Conservation (phyloP, 2,329 filamentous ascomycete species). For the Colletotrichum musae region DNA sequence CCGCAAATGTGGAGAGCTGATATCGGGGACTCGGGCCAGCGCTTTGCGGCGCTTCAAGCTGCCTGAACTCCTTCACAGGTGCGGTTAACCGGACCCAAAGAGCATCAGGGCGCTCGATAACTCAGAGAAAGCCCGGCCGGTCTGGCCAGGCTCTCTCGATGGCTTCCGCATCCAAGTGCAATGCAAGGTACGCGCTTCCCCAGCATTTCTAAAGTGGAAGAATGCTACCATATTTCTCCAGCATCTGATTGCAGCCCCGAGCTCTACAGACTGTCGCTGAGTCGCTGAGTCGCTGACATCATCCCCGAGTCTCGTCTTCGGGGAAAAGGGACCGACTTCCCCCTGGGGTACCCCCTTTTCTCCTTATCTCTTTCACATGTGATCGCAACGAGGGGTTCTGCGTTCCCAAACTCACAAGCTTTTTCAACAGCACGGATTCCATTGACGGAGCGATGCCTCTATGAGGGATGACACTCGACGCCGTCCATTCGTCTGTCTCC, state of each 20-base stretch:
- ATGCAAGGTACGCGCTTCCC: conserved; percentile 40
- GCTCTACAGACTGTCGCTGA: neutral
- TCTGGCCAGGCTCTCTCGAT: conserved; percentile 15
- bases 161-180: conserved; percentile 25
- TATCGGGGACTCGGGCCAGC: conserved; percentile 30
- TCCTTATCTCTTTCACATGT: conserved; percentile 40
- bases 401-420: conserved; percentile 22
- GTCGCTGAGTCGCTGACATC: conserved; percentile 33
- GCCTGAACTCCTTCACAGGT: conserved; percentile 33
- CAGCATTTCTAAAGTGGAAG: conserved; percentile 22
- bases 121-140: neutral
- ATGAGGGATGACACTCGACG: conserved; percentile 23
- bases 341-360: conserved; percentile 28
- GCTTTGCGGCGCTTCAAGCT: conserved; percentile 37
- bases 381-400: conserved; percentile 32
- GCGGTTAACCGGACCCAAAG: conserved; percentile 19
- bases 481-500: conserved; percentile 34
- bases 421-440: conserved; percentile 18
- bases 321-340: conserved; percentile 35
- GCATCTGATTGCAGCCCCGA: conserved; percentile 21
- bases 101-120: conserved; percentile 10
- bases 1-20: conserved; percentile 30
- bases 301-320: conserved; percentile 26
- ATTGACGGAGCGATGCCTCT: conserved; percentile 1
- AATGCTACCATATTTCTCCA: conserved; percentile 27